Evolutionary conservation across 2,329 filamentous ascomycete species (phyloP).

Genomic region (Sphaerostilbella broomeana): DNA sequence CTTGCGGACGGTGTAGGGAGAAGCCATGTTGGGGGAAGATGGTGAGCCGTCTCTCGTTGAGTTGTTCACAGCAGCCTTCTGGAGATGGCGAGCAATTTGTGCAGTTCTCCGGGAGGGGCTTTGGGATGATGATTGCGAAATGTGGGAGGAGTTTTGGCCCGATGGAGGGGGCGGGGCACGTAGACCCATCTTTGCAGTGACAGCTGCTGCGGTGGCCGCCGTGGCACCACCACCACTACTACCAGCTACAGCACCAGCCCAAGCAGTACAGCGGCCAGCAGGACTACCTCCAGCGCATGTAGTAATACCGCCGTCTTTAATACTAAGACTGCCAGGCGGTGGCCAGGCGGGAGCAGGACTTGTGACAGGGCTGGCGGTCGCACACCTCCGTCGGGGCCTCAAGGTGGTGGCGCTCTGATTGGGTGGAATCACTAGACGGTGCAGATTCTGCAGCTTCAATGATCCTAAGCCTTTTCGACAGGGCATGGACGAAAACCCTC

Average conservation of each 20-base stretch:
- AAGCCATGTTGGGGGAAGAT: constrained; percentile 39
- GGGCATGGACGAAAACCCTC: constrained; percentile 4
- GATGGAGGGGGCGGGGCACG: constrained; percentile 35
- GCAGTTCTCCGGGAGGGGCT: constrained; percentile 44
- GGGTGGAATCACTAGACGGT: constrained; percentile 7
- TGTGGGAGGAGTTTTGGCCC: constrained; percentile 18
- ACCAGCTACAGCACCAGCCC: not conserved
- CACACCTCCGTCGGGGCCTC: constrained; percentile 4
- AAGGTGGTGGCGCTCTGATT: constrained; percentile 10
- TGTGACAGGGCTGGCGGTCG: not conserved
- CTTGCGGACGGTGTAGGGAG: constrained; percentile 74
- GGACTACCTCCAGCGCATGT: constrained; percentile 1
- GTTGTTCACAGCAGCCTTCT: constrained; percentile 18
- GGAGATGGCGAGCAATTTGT: constrained; percentile 51
- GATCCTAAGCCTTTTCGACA: no score
- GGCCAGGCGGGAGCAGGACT: not conserved
- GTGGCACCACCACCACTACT: no score
- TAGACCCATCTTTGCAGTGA: constrained; percentile 19
- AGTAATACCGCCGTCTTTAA: constrained; percentile 1
- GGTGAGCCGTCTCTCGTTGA: constrained; percentile 18
- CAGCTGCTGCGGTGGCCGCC: no score
- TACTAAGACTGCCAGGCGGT: not conserved
- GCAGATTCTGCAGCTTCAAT: constrained; percentile 14
- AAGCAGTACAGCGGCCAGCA: no score
- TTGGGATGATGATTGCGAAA: constrained; percentile 31